Conservation (phyloP, 805 yeast genomes). For the Saccharomyces mikatae region DNA sequence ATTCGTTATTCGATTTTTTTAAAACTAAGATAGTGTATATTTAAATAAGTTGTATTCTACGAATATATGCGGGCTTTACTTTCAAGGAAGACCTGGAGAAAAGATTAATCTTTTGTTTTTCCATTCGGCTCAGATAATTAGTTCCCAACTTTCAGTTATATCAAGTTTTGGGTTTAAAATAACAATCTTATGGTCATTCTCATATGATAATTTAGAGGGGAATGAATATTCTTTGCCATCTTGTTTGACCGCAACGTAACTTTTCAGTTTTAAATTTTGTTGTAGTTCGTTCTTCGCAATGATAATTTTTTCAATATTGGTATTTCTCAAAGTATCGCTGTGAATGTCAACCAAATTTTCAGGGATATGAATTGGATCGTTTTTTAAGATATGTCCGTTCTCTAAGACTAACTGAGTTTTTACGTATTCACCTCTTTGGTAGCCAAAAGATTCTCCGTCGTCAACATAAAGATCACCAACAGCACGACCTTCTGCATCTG, state of each 20-base stretch:
- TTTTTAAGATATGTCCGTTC: conserved; percentile 28
- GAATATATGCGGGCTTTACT: background rate
- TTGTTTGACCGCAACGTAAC: conserved; percentile 30
- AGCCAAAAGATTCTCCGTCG: conserved; percentile 71
- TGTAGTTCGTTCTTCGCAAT: conserved; percentile 34
- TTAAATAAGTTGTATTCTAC: conserved; percentile 3
- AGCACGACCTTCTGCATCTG: conserved; percentile 43
- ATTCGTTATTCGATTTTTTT: background rate
- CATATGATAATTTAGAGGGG: conserved; percentile 10
- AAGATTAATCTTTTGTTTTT: background rate
- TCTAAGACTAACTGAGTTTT: conserved; percentile 35
- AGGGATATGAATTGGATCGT: conserved; percentile 22
- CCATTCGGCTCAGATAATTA: conserved; percentile 27
- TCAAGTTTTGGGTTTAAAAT: conserved; percentile 46
- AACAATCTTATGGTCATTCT: conserved; percentile 14
- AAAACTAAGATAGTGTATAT: background rate
- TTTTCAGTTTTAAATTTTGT: background rate
- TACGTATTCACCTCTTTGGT: conserved; percentile 43
- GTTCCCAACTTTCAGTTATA: conserved; percentile 42
- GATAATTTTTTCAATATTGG: conserved; percentile 48
- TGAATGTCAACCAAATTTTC: conserved; percentile 3
- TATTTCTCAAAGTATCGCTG: conserved; percentile 24
- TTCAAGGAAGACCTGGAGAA: background rate
- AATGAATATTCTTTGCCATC: conserved; percentile 34
- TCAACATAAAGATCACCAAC: conserved; percentile 63